Conservation (phyloP, 2,329 filamentous ascomycete genomes). For the Hirsutella minnesotensis region DNA sequence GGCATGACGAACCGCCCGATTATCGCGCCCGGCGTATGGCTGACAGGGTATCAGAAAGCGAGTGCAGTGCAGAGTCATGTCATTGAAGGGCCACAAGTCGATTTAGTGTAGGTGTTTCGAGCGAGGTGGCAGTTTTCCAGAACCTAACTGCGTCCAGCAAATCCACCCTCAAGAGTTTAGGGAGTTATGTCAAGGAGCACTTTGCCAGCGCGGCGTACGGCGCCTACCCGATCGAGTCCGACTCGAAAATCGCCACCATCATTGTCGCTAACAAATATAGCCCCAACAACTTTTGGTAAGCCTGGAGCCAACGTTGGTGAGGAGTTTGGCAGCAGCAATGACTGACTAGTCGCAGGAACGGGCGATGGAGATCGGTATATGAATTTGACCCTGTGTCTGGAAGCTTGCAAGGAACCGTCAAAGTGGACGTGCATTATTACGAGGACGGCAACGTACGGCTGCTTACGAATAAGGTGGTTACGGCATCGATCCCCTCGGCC, state of each 20-base stretch:
- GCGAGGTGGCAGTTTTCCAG: too few relatives aligned
- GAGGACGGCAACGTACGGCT: slow-evolving; percentile 96
- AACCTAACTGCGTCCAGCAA: slow-evolving; percentile 41
- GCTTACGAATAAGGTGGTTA: slow-evolving; percentile 71
- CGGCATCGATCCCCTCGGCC: slow-evolving; percentile 46
- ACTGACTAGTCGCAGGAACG: slow-evolving; percentile 53
- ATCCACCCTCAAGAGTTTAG: slow-evolving; percentile 69
- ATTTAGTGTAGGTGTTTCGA: slow-evolving; percentile 62
- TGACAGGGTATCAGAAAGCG: slow-evolving; percentile 49
- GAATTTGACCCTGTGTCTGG: slow-evolving; percentile 59
- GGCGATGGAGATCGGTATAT: slow-evolving; percentile 88
- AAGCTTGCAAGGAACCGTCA: slow-evolving; percentile 65
- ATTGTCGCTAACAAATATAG: slow-evolving; percentile 95
- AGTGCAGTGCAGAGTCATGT: slow-evolving; percentile 70
- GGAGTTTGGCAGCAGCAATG: not conserved
- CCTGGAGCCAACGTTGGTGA: not conserved
- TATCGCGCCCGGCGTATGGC: not conserved
- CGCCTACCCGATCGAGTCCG: slow-evolving; percentile 68
- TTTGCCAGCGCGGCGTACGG: slow-evolving; percentile 73
- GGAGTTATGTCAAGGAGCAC: slow-evolving; percentile 72
- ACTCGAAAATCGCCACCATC: slow-evolving; percentile 65
- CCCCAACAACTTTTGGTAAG: slow-evolving; percentile 91
- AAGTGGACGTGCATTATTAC: slow-evolving; percentile 98
- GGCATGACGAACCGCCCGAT: slow-evolving; percentile 27
- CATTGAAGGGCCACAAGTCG: slow-evolving; percentile 62